A percentile compares a stretch with the other conserved stretches of the same genome.
phyloP scores from a whole-genome alignment of 768 basidiomycete genomes.

The Termitomyces sp. region DNA sequence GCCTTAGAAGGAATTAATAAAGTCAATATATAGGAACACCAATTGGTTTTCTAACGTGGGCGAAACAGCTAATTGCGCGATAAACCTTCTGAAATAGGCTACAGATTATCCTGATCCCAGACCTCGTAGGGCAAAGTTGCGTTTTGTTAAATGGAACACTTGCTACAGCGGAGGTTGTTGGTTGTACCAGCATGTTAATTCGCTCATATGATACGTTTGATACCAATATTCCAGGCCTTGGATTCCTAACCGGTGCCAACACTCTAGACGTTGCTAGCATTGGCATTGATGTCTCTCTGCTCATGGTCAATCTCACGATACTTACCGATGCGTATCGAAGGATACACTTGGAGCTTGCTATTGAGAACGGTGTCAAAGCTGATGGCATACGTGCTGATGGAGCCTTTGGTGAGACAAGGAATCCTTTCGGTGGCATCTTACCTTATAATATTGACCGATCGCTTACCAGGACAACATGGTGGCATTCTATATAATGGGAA shows the following conservation, averaged over 20 bases:
- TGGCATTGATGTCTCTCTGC: constrained; percentile 45
- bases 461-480: constrained; percentile 42
- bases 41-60: constrained; percentile 62
- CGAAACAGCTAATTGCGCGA: background rate
- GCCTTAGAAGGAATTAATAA: background rate
- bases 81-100: background rate
- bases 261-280: constrained; percentile 59
- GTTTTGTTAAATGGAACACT: constrained; percentile 48
- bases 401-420: constrained; percentile 31
- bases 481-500: constrained; percentile 72
- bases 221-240: constrained; percentile 29
- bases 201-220: constrained; percentile 38
- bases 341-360: constrained; percentile 47
- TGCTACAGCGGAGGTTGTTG: constrained; percentile 29
- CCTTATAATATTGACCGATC: background rate
- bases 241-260: constrained; percentile 59
- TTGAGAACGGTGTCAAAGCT: constrained; percentile 38
- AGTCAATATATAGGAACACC: constrained; percentile 42
- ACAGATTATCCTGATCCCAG: constrained; percentile 58
- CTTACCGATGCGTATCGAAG: constrained; percentile 44
- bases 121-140: constrained; percentile 49
- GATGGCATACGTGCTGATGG: constrained; percentile 61
- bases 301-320: constrained; percentile 37
- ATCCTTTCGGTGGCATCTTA: background rate
- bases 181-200: constrained; percentile 45